A percentile compares a stretch with the other conserved stretches of the same genome.
These are phyloP conservation scores for Quercus lobata DNA, from an alignment of 331 rosid species.

Conservation along the genomic window DNA sequence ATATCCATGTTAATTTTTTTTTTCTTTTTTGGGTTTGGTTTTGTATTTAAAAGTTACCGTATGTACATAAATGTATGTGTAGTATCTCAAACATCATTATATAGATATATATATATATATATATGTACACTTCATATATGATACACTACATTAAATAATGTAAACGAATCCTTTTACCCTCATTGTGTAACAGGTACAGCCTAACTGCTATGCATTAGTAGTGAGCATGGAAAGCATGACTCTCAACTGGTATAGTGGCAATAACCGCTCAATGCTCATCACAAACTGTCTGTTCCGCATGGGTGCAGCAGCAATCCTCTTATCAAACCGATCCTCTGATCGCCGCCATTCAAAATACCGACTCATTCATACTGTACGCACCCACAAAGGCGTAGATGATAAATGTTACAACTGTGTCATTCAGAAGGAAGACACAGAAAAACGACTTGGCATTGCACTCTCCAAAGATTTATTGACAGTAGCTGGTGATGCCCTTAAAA, in stretches of 20 bases:
- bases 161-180: background rate
- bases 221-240: constrained; percentile 5
- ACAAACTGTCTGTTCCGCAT: background rate
- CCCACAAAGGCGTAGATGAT: background rate
- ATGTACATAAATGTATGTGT: too few species aligned
- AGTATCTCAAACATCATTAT: too few species aligned
- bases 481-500: background rate
- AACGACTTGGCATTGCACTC: background rate
- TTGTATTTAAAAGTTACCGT: too few species aligned
- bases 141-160: too few species aligned
- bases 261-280: background rate
- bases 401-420: background rate
- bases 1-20: too few species aligned
- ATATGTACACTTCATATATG: too few species aligned
- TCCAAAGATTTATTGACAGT: background rate
- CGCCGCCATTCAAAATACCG: background rate
- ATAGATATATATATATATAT: too few species aligned
- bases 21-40: too few species aligned
- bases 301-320: background rate
- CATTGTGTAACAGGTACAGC: background rate
- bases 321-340: background rate
- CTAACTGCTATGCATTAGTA: background rate
- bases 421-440: background rate
- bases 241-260: background rate
- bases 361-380: background rate